Percentiles rank a stretch among this genome's conserved stretches.
These are phyloP conservation scores for Allium cepa DNA, from an alignment of 106 monocot genomes.

Conservation along the genomic window DNA sequence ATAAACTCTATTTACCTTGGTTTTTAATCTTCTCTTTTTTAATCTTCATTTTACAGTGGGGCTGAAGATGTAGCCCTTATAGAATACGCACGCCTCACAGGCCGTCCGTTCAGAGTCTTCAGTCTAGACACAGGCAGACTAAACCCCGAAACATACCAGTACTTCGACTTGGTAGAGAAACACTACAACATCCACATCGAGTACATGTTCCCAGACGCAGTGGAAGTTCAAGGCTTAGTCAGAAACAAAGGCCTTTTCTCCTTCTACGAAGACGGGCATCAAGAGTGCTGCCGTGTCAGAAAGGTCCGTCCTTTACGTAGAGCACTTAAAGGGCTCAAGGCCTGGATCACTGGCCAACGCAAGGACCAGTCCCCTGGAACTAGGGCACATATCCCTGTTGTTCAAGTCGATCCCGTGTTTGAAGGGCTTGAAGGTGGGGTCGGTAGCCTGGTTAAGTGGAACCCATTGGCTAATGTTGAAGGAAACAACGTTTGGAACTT, in stretches of 20 bases:
- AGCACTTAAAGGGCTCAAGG: slow-evolving; percentile 76
- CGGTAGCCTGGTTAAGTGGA: slow-evolving; percentile 95
- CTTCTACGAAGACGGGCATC: slow-evolving; percentile 97
- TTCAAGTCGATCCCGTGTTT: slow-evolving; percentile 91
- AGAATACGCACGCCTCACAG: slow-evolving; percentile 76
- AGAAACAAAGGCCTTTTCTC: slow-evolving; percentile 91
- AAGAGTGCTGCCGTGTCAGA: slow-evolving; percentile 87
- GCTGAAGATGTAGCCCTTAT: slow-evolving; percentile 95
- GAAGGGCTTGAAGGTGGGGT: slow-evolving; percentile 81
- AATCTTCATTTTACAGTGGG: slow-evolving; percentile 43
- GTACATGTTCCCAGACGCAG: slow-evolving; percentile 89
- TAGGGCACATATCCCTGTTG: slow-evolving; percentile 70
- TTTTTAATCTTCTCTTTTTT: not conserved
- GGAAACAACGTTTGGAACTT: slow-evolving; percentile 89
- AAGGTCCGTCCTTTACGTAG: slow-evolving; percentile 79
- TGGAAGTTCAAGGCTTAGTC: slow-evolving; percentile 82
- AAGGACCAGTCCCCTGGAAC: slow-evolving; percentile 96
- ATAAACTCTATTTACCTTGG: not conserved
- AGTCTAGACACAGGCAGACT: slow-evolving; percentile 91
- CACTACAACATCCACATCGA: slow-evolving; percentile 85
- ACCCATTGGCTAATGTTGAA: slow-evolving; percentile 75
- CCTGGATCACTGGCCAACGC: slow-evolving; percentile 95
- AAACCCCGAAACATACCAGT: slow-evolving; percentile 85
- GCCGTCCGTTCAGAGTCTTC: slow-evolving; percentile 89
- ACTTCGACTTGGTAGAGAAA: slow-evolving; percentile 75